These are phyloP conservation scores for Metschnikowia koreensis DNA, from an alignment of 805 yeast genomes.

Conservation along the genomic window DNA sequence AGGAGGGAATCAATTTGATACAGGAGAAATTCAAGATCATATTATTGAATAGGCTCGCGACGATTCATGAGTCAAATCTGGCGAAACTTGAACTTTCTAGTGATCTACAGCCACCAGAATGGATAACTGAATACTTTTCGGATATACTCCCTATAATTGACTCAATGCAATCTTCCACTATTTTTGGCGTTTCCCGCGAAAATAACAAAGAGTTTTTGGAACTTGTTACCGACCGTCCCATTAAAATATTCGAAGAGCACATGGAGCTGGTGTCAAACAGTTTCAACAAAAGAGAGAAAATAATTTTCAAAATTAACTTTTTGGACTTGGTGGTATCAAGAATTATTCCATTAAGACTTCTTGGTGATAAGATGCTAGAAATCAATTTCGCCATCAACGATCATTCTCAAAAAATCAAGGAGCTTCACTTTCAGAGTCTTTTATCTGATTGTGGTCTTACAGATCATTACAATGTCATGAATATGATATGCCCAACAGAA, in stretches of 20 bases:
- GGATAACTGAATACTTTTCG: conserved; percentile 66
- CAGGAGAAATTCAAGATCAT: conserved; percentile 28
- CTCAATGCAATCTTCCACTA: conserved; percentile 28
- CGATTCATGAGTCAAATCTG: conserved; percentile 34
- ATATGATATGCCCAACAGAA: conserved; percentile 67
- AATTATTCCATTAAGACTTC: conserved; percentile 45
- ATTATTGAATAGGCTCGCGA: conserved; percentile 29
- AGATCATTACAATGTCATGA: conserved; percentile 61
- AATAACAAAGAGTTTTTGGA: conserved; percentile 36
- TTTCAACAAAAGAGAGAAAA: conserved; percentile 31
- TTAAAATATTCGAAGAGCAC: conserved; percentile 38
- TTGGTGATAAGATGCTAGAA: conserved; percentile 37
- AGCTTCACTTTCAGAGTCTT: conserved; percentile 46
- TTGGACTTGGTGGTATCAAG: conserved; percentile 57
- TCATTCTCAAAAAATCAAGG: conserved; percentile 39
- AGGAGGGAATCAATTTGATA: conserved; percentile 24
- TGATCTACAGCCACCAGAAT: conserved; percentile 79
- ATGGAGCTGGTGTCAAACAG: conserved; percentile 26
- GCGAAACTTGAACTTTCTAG: conserved; percentile 43
- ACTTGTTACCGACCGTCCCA: conserved; percentile 48
- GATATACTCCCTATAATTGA: conserved; percentile 61
- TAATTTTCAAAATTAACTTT: conserved; percentile 55
- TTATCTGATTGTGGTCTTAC: conserved; percentile 52
- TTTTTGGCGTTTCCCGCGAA: conserved; percentile 41
- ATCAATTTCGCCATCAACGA: conserved; percentile 34